Conservation (phyloP, 2,329 filamentous ascomycete genomes). For the Aspergillus cejpii region DNA sequence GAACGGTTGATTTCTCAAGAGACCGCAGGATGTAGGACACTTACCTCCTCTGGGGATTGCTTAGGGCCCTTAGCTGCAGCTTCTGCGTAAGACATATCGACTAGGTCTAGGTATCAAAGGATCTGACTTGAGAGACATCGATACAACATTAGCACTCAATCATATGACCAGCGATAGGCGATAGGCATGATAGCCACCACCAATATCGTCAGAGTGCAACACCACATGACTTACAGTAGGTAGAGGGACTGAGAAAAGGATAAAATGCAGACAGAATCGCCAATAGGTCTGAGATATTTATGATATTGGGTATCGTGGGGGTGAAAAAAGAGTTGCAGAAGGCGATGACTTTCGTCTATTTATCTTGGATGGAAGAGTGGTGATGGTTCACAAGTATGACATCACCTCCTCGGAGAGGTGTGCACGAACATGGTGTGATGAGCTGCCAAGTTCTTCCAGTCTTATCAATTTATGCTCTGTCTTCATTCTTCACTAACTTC, state of each 20-base stretch:
- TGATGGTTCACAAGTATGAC: background rate
- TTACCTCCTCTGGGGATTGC: slow-evolving; percentile 44
- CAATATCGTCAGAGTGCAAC: background rate
- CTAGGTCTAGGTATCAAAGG: slow-evolving; percentile 5
- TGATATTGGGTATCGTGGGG: background rate
- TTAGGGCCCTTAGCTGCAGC: slow-evolving; percentile 43
- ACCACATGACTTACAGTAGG: background rate
- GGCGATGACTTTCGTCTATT: slow-evolving; percentile 1
- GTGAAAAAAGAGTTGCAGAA: background rate
- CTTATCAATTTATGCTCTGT: background rate
- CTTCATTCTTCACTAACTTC: background rate
- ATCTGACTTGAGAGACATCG: background rate
- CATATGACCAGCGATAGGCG: background rate
- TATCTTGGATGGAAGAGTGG: background rate
- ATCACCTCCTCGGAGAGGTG: background rate
- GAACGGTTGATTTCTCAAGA: slow-evolving; percentile 2
- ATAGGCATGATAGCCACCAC: background rate
- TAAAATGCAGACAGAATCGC: background rate
- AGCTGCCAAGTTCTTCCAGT: background rate
- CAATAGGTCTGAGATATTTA: background rate
- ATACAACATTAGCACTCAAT: background rate
- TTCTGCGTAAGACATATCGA: slow-evolving; percentile 45
- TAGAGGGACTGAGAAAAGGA: background rate
- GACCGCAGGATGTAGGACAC: slow-evolving; percentile 9
- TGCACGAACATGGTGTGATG: background rate